Percentiles rank a stretch among this genome's conserved stretches.
Conservation (phyloP, 805 yeast genomes). For the Zygoascus tannicola region DNA sequence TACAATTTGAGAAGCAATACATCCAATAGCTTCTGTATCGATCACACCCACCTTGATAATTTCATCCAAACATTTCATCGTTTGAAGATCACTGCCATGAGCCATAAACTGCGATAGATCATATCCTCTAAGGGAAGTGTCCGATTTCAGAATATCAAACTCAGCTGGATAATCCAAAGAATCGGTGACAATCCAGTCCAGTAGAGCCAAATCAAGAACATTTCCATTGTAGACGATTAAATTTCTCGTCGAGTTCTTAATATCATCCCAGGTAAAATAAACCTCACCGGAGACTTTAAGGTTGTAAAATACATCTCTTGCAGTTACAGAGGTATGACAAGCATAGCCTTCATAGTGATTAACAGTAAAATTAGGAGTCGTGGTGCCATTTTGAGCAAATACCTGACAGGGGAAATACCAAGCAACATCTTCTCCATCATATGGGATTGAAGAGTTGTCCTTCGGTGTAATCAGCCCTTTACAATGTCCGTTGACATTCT, state of each 20-base stretch:
- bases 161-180: constrained; percentile 65
- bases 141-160: constrained; percentile 54
- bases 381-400: constrained; percentile 59
- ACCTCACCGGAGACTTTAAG: constrained; percentile 61
- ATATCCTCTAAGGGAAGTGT: constrained; percentile 53
- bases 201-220: constrained; percentile 70
- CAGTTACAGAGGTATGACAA: constrained; percentile 69
- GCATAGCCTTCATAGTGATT: constrained; percentile 76
- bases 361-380: constrained; percentile 50
- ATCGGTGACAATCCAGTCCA: constrained; percentile 63
- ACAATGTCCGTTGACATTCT: constrained; percentile 90
- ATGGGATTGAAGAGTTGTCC: constrained; percentile 56
- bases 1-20: constrained; percentile 83
- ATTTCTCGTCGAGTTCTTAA: constrained; percentile 57
- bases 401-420: constrained; percentile 96
- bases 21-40: constrained; percentile 85
- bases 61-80: constrained; percentile 77
- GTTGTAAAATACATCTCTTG: constrained; percentile 59
- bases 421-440: constrained; percentile 52
- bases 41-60: constrained; percentile 63
- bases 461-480: constrained; percentile 64
- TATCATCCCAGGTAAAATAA: constrained; percentile 84
- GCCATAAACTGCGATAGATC: constrained; percentile 73
- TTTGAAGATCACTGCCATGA: constrained; percentile 53
- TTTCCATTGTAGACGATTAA: constrained; percentile 83